Evolutionary conservation across 176 grass and related monocot species (phyloP).

Genomic region (Dendrocalamus sinicus): DNA sequence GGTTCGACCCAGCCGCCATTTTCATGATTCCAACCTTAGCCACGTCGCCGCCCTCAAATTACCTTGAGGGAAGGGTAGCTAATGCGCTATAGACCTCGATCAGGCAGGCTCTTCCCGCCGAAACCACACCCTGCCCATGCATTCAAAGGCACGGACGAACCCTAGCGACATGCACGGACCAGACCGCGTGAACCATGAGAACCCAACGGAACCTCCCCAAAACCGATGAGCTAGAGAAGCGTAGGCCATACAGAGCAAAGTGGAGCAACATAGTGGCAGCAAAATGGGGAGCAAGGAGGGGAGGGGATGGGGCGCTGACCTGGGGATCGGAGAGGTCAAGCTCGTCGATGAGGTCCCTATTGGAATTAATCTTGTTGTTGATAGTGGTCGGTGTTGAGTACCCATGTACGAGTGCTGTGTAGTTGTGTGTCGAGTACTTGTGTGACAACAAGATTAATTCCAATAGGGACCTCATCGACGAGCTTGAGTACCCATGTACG

Average conservation of each 20-base stretch:
- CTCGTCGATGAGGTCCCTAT: not conserved
- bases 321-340: slow-evolving; percentile 39
- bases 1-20: slow-evolving; percentile 36
- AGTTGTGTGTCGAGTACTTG: no score
- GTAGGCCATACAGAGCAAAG: not conserved
- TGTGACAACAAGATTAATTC: no score
- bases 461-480: no score
- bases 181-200: not conserved
- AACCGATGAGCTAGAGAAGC: not conserved
- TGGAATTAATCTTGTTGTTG: no score
- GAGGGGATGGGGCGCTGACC: slow-evolving; percentile 5
- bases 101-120: not conserved
- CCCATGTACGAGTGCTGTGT: no score
- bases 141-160: not conserved
- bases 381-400: no score
- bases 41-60: slow-evolving; percentile 33
- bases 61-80: slow-evolving; percentile 23
- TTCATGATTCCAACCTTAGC: slow-evolving; percentile 32
- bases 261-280: not conserved
- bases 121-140: no score
- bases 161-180: slow-evolving; percentile 40
- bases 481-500: no score
- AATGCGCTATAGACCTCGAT: no score
- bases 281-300: not conserved
- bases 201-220: no score